Evolutionary conservation across 768 basidiomycete species (phyloP), one percentile per base, ranked within the genome.

Genomic region (Lentinula sp.): DNA sequence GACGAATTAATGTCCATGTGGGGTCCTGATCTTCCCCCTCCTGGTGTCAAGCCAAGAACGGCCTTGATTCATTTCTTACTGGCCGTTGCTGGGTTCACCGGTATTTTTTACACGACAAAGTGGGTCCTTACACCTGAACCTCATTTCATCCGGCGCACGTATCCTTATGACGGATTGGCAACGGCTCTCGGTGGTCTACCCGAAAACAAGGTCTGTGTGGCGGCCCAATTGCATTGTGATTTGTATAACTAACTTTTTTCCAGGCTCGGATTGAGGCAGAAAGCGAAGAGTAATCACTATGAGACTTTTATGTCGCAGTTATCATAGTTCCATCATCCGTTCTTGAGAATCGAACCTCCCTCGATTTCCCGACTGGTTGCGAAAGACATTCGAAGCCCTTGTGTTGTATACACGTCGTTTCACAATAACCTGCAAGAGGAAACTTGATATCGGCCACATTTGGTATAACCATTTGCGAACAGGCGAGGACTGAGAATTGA

Each of bases 1-100:
- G 90, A 93, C 56, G 92, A 94, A 67, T 76, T 90, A 23, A 73
- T 88, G 60, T 91, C 88, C 41, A 91, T 94, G 88, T 93, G 90
- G 90, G 90, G 91, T 28, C 91, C 91, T 20, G 92, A 94, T 67
- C 76, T 84, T 33, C 82, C 91, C 43, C 79, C 80, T 51, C 57
- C 57, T 18, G 57, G 57, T 20, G 75, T 90, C 12, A 73, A 79
- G 12, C 85, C 89, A 28, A 71, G 78, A 6, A 78, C 71, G 2
- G 91, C 92, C 6, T 70, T 88, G 39, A 78, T 81, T 54, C 88
- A 88, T 49, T 88, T 94, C 69, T 65, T 81, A 12, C 70, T 87
- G 56, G 91, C 85, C 0, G 73, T 79, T 18, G 70, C 80, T 28
- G 81, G 81, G n/a, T 89, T 94, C 64, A 77, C 86, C 45, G 75